These are phyloP conservation scores for Neurospora sp. DNA, from an alignment of 495 filamentous ascomycete genomes.

Conservation along the genomic window DNA sequence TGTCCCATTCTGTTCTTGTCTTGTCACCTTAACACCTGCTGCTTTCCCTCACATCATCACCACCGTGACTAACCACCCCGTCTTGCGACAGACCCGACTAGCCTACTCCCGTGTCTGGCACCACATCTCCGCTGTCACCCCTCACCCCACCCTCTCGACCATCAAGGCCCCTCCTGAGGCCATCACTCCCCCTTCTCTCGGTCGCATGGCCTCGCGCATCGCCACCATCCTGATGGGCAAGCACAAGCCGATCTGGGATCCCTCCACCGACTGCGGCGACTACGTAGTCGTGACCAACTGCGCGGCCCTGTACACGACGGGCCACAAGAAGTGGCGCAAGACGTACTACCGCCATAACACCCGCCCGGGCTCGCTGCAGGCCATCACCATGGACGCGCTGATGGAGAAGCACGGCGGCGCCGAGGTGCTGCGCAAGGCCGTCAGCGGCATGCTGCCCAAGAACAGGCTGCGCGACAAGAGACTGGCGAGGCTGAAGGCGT, in stretches of 20 bases:
- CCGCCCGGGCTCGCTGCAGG: constrained; percentile 72
- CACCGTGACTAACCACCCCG: constrained; percentile 48
- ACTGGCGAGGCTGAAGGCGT: constrained; percentile 84
- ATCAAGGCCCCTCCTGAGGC: constrained; percentile 38
- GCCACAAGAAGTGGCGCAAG: constrained; percentile 88
- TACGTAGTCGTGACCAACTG: constrained; percentile 93
- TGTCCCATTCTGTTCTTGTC: not conserved
- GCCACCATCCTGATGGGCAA: constrained; percentile 94
- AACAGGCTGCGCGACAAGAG: constrained; percentile 80
- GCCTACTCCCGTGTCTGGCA: constrained; percentile 97
- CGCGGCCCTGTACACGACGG: constrained; percentile 75
- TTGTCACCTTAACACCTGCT: constrained; percentile 4
- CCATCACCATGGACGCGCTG: constrained; percentile 89
- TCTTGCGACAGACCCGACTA: constrained; percentile 63
- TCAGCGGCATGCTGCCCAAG: constrained; percentile 96
- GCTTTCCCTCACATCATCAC: constrained; percentile 4
- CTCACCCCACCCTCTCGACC: constrained; percentile 43
- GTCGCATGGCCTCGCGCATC: constrained; percentile 84
- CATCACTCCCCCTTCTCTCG: constrained; percentile 59
- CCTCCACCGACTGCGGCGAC: constrained; percentile 94
- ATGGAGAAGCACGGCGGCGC: constrained; percentile 90
- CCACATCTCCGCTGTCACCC: constrained; percentile 58
- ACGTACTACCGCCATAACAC: constrained; percentile 91
- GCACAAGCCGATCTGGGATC: constrained; percentile 97
- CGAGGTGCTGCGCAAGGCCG: constrained; percentile 85